A percentile compares a stretch with the other conserved stretches of the same genome.
phyloP scores from a whole-genome alignment of 495 filamentous ascomycete species.

The Astrothelium macrocarpum region DNA sequence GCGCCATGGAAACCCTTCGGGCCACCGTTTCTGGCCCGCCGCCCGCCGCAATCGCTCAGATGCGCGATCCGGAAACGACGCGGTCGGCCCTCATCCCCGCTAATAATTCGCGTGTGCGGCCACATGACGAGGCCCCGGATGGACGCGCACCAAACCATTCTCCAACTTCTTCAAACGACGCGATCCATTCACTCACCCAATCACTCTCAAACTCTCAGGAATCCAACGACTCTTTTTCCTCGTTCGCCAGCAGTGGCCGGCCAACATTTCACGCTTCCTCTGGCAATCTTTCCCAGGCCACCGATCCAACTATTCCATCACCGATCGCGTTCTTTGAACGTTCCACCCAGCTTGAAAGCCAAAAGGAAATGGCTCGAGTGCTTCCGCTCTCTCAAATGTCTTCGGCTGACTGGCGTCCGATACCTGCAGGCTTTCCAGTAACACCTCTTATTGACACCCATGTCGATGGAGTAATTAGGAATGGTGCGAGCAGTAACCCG shows the following conservation, averaged over 20 bases:
- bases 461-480: not conserved
- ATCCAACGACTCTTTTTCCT: slow-evolving; percentile 1
- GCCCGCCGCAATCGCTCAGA: not conserved
- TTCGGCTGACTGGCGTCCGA: not conserved
- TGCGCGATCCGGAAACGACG: slow-evolving; percentile 3
- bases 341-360: not conserved
- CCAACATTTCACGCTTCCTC: slow-evolving; percentile 2
- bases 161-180: not conserved
- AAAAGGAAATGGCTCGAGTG: not conserved
- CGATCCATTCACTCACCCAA: not conserved
- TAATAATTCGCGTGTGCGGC: slow-evolving; percentile 1
- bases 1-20: not conserved
- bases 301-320: not conserved
- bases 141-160: not conserved
- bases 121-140: not conserved
- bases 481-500: not conserved
- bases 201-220: not conserved
- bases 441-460: not conserved
- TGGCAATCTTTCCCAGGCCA: not conserved
- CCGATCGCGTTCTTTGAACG: not conserved
- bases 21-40: not conserved
- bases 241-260: not conserved
- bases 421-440: not conserved
- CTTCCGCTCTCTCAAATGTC: not conserved
- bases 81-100: slow-evolving; percentile 3